Evolutionary conservation across 2,329 filamentous ascomycete species (phyloP), one percentile per base, ranked within the genome.

Genomic region (Clarireedia hainanense): DNA sequence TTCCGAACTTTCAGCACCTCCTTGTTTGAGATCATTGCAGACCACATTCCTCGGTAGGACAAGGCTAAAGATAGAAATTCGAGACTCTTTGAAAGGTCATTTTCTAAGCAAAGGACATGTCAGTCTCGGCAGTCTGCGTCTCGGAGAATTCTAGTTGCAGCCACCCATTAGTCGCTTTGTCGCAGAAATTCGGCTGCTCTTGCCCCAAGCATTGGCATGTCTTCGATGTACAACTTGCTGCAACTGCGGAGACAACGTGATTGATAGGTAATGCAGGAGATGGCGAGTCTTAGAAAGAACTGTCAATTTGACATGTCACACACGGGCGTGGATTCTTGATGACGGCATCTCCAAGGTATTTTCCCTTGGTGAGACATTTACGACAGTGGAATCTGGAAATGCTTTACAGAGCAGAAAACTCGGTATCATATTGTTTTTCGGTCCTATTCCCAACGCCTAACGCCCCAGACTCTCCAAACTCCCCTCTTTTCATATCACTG

Each of bases 211-310:
- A 34, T 34, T 30, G 4, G 10, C 14, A 34, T 34, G 30, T 34
- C 30, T 27, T 27, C 26, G 26, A 27, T 6, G n/a, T 47, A 47
- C 39, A 5, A 15, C 20, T 23, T 52, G 26, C 42, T 45, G 42
- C 47, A 34, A 50, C 26, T 27, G 12, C 20, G 36, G 37, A 17
- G 24, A 55, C 52, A 55, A 50, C 46, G 52, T 55, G 52, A 55
- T 50, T 52, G 46, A 50, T 43, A 14, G 37, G 27, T 30, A 47
- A 17, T 50, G 52, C 46, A 55, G 15, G 26, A 43, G 14, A 39
- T 39, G 37, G 14, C 37, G 23, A 24, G n/a, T 55, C 17, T 46
- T 24, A 7, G 20, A 20, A 17, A 20, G 15, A 20, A 34, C 30
- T 34, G 30, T 12, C 30, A 34, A 9, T 12, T 34, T 34, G 30